phyloP scores from a whole-genome alignment of 345 rosid species.

The Gynandropsis gynandra region DNA sequence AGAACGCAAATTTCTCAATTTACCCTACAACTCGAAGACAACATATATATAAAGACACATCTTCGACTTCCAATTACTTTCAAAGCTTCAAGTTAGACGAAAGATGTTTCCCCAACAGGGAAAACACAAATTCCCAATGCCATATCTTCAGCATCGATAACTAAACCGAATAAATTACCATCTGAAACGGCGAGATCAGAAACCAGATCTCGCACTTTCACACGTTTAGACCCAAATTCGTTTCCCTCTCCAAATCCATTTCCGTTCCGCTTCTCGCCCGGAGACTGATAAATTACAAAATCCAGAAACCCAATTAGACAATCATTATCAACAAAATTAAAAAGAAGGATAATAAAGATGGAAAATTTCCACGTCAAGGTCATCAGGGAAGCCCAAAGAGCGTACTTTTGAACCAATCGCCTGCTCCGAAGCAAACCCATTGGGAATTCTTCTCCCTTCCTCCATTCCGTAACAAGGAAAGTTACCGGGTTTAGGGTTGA shows the following conservation, averaged over 20 bases:
- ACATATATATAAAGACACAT: neutral
- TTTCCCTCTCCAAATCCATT: conserved; percentile 28
- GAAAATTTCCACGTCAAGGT: conserved; percentile 8
- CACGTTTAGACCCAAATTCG: conserved; percentile 33
- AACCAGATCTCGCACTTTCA: conserved; percentile 20
- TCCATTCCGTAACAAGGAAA: conserved; percentile 17
- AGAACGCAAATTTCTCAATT: neutral
- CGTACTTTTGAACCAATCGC: conserved; percentile 30
- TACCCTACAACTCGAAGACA: neutral
- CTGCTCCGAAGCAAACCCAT: conserved; percentile 13
- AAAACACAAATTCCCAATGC: conserved; percentile 1
- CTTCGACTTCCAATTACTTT: neutral
- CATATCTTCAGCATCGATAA: neutral
- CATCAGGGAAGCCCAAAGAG: conserved; percentile 13
- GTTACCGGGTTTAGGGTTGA: conserved; percentile 8
- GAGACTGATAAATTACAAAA: conserved; percentile 24
- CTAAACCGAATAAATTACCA: conserved; percentile 9
- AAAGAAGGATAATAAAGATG: neutral
- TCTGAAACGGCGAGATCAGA: neutral
- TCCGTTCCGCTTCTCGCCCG: conserved; percentile 29
- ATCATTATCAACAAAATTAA: conserved; percentile 12
- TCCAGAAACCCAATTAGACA: conserved; percentile 15
- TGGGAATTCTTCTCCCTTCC: conserved; percentile 20
- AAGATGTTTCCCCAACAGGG: conserved; percentile 3
- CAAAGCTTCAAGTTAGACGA: conserved; percentile 13